A percentile compares a stretch with the other conserved stretches of the same genome.
Evolutionary conservation across 768 basidiomycete species (phyloP).

Genomic region (Termitomyces sp.): DNA sequence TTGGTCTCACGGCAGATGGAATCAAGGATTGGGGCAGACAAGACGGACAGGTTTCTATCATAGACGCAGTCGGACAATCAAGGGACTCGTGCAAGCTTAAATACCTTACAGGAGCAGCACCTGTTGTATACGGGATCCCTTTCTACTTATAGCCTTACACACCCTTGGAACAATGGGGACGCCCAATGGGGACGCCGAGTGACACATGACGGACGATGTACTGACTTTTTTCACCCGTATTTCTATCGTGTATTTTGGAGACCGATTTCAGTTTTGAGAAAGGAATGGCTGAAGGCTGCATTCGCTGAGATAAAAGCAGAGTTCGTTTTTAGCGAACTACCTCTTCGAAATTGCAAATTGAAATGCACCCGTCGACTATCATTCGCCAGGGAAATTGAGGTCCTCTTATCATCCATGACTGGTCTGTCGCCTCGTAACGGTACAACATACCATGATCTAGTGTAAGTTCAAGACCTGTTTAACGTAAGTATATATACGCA

Average conservation of each 20-base stretch:
- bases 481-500: neutral
- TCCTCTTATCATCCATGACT: too few relatives aligned
- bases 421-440: too few relatives aligned
- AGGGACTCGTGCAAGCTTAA: constrained; percentile 83
- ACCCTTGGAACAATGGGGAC: neutral
- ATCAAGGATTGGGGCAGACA: constrained; percentile 19
- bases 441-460: neutral
- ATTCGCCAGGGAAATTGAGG: too few relatives aligned
- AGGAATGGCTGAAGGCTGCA: neutral
- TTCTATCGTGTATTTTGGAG: too few relatives aligned
- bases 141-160: constrained; percentile 57
- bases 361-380: too few relatives aligned
- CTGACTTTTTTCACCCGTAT: too few relatives aligned
- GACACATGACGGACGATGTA: too few relatives aligned
- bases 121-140: constrained; percentile 94
- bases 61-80: constrained; percentile 76
- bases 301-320: neutral
- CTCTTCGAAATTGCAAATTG: too few relatives aligned
- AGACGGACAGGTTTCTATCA: constrained; percentile 41
- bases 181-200: too few relatives aligned
- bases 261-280: too few relatives aligned
- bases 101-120: constrained; percentile 93
- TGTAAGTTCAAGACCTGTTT: neutral
- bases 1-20: constrained; percentile 46
- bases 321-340: too few relatives aligned